Conservation (phyloP, 163 green algal genomes). For the Chlamydomonas reinhardtii region DNA sequence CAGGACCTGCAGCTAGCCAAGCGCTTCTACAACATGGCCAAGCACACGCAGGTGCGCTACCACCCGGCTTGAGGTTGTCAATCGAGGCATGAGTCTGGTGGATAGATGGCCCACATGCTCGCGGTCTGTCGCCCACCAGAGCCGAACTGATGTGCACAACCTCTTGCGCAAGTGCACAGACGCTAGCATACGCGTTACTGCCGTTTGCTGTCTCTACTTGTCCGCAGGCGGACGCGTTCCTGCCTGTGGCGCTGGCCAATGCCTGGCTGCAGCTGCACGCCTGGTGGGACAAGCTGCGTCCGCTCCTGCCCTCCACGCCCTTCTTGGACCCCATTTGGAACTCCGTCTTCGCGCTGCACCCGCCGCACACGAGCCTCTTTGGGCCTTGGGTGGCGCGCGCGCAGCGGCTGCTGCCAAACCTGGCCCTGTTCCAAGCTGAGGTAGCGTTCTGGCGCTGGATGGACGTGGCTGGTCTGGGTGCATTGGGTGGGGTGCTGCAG, state of each 20-base stretch:
- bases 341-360: conserved; percentile 56
- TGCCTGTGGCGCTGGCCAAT: conserved; percentile 81
- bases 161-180: too few relatives aligned
- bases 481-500: conserved; percentile 8
- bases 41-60: conserved; percentile 57
- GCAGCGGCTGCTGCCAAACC: conserved; percentile 17
- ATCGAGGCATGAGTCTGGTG: too few relatives aligned
- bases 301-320: conserved; percentile 48
- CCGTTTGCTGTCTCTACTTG: too few relatives aligned
- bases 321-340: conserved; percentile 18
- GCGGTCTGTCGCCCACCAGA: too few relatives aligned
- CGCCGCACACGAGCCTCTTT: conserved; percentile 44
- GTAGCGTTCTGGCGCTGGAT: conserved; percentile 17
- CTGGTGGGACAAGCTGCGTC: conserved; percentile 59
- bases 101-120: too few relatives aligned
- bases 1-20: conserved; percentile 90
- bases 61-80: neutral
- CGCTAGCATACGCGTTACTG: too few relatives aligned
- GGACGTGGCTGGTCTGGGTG: neutral
- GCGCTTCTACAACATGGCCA: conserved; percentile 88
- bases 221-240: conserved; percentile 61
- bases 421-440: conserved; percentile 24
- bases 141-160: neutral
- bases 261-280: conserved; percentile 75
- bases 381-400: conserved; percentile 11